A percentile compares a stretch with the other conserved stretches of the same genome.
phyloP scores from a whole-genome alignment of 805 yeast genomes.

The Ogataea allantospora region DNA sequence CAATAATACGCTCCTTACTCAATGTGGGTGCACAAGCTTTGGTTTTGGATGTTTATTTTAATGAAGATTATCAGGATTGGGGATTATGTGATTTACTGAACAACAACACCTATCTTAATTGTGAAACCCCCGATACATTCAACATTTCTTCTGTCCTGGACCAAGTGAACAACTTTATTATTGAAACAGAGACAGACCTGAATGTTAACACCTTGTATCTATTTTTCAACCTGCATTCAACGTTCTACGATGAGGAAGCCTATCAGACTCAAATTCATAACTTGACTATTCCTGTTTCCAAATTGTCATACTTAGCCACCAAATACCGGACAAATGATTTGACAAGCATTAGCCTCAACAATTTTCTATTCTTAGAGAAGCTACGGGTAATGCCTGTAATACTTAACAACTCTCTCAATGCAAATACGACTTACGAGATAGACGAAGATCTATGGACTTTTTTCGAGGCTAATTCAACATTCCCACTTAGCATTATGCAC shows the following conservation, averaged over 20 bases:
- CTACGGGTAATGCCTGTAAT: conserved; percentile 39
- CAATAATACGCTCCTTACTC: conserved; percentile 33
- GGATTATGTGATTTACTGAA: conserved; percentile 53
- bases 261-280: conserved; percentile 12
- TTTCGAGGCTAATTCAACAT: conserved; percentile 12
- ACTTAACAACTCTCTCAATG: conserved; percentile 26
- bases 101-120: conserved; percentile 22
- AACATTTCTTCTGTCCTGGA: conserved; percentile 28
- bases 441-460: conserved; percentile 14
- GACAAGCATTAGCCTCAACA: conserved; percentile 26
- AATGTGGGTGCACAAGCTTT: conserved; percentile 45
- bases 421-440: conserved; percentile 33
- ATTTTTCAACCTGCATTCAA: conserved; percentile 36
- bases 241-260: conserved; percentile 3
- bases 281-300: conserved; percentile 7
- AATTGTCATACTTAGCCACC: conserved; percentile 1
- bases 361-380: conserved; percentile 35
- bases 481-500: conserved; percentile 1
- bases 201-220: conserved; percentile 44
- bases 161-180: conserved; percentile 35
- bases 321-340: not conserved
- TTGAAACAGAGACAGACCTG: conserved; percentile 43
- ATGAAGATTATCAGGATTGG: conserved; percentile 46
- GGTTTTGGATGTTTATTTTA: conserved; percentile 57
- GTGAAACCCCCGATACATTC: conserved; percentile 18